A percentile compares a stretch with the other conserved stretches of the same genome.
Conservation (phyloP, 345 rosid genomes). For the Lumnitzera racemosa region DNA sequence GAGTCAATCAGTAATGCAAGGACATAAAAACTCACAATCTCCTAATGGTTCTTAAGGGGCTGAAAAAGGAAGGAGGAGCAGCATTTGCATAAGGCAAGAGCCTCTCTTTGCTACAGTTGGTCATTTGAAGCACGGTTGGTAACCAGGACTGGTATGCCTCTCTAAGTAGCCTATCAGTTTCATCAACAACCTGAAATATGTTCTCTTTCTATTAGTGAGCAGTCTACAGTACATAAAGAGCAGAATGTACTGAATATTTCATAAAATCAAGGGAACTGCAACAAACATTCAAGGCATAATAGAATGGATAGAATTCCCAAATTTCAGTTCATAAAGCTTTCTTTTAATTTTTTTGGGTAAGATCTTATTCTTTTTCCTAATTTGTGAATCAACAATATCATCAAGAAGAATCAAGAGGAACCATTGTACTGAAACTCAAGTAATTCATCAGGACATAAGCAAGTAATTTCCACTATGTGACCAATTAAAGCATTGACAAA, state of each 20-base stretch:
- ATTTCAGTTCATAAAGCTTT: no score
- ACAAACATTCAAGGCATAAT: no score
- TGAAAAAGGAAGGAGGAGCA: constrained; percentile 35
- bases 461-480: no score
- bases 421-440: no score
- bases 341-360: no score
- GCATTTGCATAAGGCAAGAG: constrained; percentile 21
- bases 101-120: constrained; percentile 30
- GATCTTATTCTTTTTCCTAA: no score
- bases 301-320: no score
- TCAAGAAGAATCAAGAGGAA: no score
- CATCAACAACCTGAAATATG: constrained; percentile 80
- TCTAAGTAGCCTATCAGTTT: constrained; percentile 87
- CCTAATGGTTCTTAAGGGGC: constrained; percentile 61
- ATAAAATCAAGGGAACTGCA: no score
- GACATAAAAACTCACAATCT: constrained; percentile 51
- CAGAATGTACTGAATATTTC: not conserved
- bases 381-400: no score
- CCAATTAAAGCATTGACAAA: no score
- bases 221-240: constrained; percentile 5
- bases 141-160: constrained; percentile 97
- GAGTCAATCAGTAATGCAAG: constrained; percentile 5
- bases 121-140: constrained; percentile 71
- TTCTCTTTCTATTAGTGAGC: constrained; percentile 14
- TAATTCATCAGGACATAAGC: no score